Conservation (phyloP, 2,329 filamentous ascomycete genomes). For the Huntiella moniliformis region DNA sequence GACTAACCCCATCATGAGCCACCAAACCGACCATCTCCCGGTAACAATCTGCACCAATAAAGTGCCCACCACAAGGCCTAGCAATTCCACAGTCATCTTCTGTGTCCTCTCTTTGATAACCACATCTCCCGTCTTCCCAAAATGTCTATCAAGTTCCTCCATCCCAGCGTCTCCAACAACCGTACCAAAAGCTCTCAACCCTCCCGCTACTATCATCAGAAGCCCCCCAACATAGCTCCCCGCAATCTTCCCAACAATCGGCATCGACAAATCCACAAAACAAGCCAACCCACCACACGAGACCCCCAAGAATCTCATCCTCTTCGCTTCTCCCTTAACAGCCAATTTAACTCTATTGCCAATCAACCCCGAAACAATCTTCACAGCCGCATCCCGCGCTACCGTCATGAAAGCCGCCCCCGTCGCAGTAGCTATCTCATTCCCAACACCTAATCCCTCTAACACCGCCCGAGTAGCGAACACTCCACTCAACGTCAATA, state of each 20-base stretch:
- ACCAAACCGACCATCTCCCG: slow-evolving; percentile 53
- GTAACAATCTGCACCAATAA: slow-evolving; percentile 61
- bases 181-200: slow-evolving; percentile 52
- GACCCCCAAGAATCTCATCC: slow-evolving; percentile 71
- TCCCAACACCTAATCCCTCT: slow-evolving; percentile 62
- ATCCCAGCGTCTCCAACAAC: slow-evolving; percentile 82
- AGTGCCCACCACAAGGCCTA: slow-evolving; percentile 74
- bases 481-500: slow-evolving; percentile 60
- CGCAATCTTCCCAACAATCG: slow-evolving; percentile 32
- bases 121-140: slow-evolving; percentile 82
- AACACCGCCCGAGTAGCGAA: slow-evolving; percentile 69
- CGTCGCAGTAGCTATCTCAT: slow-evolving; percentile 60
- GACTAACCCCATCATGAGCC: slow-evolving; percentile 51
- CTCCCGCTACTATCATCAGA: slow-evolving; percentile 28
- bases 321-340: slow-evolving; percentile 81
- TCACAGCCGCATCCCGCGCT: slow-evolving; percentile 61
- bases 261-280: slow-evolving; percentile 68
- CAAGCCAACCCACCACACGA: slow-evolving; percentile 76
- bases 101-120: slow-evolving; percentile 93
- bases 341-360: slow-evolving; percentile 64
- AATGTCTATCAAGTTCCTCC: slow-evolving; percentile 78
- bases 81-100: slow-evolving; percentile 75
- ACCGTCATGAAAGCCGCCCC: slow-evolving; percentile 67
- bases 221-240: slow-evolving; percentile 29
- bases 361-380: slow-evolving; percentile 71